phyloP scores from a whole-genome alignment of 192 early-diverging fungal genomes.

The Podochytrium sp. region DNA sequence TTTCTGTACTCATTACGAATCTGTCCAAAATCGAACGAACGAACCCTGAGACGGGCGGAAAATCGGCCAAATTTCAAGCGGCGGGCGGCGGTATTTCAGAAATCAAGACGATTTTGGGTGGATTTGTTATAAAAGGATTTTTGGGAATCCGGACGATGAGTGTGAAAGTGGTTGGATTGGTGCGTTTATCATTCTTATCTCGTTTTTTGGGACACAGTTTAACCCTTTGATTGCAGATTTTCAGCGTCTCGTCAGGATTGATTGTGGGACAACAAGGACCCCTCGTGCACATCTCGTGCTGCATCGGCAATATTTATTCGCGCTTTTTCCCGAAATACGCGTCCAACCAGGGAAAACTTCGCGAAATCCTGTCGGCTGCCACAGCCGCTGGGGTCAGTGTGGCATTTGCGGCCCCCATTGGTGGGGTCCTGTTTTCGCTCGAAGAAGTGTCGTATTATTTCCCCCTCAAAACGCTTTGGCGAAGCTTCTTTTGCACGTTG shows the following conservation, averaged over 20 bases:
- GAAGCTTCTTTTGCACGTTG: conserved; percentile 90
- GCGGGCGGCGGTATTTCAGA: conserved; percentile 78
- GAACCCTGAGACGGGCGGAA: background rate
- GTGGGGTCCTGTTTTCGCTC: conserved; percentile 69
- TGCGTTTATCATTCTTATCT: conserved; percentile 35
- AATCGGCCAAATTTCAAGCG: conserved; percentile 39
- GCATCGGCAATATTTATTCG: conserved; percentile 82
- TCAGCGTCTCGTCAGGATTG: conserved; percentile 40
- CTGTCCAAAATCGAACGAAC: background rate
- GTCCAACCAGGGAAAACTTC: conserved; percentile 65
- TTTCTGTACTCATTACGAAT: background rate
- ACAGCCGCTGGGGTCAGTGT: conserved; percentile 89
- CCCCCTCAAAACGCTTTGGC: conserved; percentile 88
- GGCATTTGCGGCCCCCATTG: conserved; percentile 94
- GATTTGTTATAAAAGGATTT: conserved; percentile 90
- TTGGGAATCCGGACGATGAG: conserved; percentile 80
- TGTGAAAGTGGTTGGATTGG: conserved; percentile 80
- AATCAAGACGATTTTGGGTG: conserved; percentile 89
- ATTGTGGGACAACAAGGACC: conserved; percentile 68
- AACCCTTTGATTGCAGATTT: conserved; percentile 25
- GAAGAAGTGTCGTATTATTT: conserved; percentile 92
- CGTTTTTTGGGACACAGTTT: background rate
- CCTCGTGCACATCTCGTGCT: conserved; percentile 88
- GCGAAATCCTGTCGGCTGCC: conserved; percentile 45
- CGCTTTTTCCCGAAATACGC: conserved; percentile 75